Evolutionary conservation across 768 basidiomycete species (phyloP), one percentile per base, ranked within the genome.

Genomic region (Hebeloma cylindrosporum): DNA sequence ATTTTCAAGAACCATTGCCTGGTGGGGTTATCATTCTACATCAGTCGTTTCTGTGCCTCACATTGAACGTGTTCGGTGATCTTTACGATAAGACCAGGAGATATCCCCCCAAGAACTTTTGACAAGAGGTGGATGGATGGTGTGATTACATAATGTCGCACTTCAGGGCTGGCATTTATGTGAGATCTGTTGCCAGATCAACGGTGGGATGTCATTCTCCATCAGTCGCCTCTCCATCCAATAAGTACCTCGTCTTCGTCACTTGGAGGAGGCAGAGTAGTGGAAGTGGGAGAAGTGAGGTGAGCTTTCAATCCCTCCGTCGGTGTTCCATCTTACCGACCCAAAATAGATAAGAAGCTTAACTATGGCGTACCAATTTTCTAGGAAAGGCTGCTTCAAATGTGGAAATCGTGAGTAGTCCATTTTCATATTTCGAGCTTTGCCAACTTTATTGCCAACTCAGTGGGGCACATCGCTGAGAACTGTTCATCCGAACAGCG

Each of bases 401-500:
- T 94, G 92, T 64, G 92, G 92, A 64, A 92, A 92, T 67, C 76
- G 91, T 90, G 65, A 70, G 83, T 80, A 52, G 40, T 28, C 46
- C 32, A 39, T 43, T 53, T 30, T 42, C 38, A 44, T 39, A 47
- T 53, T 37, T 52, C 52, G 31, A 21, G 40, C 42, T 31, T 27
- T 51, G 42, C 45, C 21, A 23, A 13, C 40, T 45, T 26, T 54
- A 40, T 53, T 48, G 9, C 21, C 50, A 27, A 38, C 46, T 29
- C 56, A 93, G 92, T 93, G 62, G 92, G 92, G 36, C 92, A 95
- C 65, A 88, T 94, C 59, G 92, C 92, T 58, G 90, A 92, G 74
- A 88, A 85, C 58, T 95, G 92, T 63, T 78, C 89, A 34, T 89
- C 88, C 52, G 87, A 88, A 58, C 82, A 88, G 64, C 82, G 90